Conservation (phyloP, 2,329 filamentous ascomycete genomes). For the Fusarium fracticaudum region DNA sequence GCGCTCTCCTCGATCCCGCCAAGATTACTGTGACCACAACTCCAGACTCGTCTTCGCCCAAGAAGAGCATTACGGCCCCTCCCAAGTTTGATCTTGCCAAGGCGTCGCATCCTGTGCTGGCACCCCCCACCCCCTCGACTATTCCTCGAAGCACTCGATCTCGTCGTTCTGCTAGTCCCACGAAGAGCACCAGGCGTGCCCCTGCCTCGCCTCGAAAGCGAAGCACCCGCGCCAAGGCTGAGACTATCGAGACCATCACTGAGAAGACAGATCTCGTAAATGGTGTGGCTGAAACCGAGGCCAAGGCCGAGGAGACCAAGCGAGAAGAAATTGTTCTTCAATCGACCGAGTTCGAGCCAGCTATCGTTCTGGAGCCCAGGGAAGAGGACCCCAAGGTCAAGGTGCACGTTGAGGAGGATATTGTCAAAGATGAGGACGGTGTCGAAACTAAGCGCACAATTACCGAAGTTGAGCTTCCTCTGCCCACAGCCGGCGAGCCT, state of each 20-base stretch:
- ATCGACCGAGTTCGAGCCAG: constrained; percentile 60
- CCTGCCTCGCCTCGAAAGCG: constrained; percentile 66
- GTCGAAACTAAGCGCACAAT: constrained; percentile 76
- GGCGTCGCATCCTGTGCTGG: constrained; percentile 52
- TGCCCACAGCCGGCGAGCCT: constrained; percentile 66
- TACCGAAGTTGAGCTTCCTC: constrained; percentile 79
- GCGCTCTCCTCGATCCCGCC: constrained; percentile 88
- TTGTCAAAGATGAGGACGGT: constrained; percentile 63
- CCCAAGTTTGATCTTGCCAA: constrained; percentile 76
- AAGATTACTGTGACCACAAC: constrained; percentile 73
- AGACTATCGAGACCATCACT: constrained; percentile 46
- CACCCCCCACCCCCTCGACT: constrained; percentile 60
- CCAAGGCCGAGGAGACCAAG: constrained; percentile 41
- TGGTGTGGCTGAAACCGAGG: constrained; percentile 27
- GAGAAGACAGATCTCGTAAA: constrained; percentile 45
- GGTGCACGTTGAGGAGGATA: constrained; percentile 74
- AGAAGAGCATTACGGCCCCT: constrained; percentile 80
- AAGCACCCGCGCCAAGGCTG: constrained; percentile 55
- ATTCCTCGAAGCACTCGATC: constrained; percentile 58
- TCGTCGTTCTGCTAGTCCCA: constrained; percentile 67
- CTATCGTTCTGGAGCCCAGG: constrained; percentile 59
- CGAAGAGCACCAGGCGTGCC: constrained; percentile 59
- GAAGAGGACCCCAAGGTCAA: constrained; percentile 71
- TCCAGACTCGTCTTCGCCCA: constrained; percentile 74
- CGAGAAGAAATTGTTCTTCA: constrained; percentile 53